Evolutionary conservation across 2,329 filamentous ascomycete species (phyloP), one percentile per base, ranked within the genome.

Genomic region (Sclerotinia nivalis): DNA sequence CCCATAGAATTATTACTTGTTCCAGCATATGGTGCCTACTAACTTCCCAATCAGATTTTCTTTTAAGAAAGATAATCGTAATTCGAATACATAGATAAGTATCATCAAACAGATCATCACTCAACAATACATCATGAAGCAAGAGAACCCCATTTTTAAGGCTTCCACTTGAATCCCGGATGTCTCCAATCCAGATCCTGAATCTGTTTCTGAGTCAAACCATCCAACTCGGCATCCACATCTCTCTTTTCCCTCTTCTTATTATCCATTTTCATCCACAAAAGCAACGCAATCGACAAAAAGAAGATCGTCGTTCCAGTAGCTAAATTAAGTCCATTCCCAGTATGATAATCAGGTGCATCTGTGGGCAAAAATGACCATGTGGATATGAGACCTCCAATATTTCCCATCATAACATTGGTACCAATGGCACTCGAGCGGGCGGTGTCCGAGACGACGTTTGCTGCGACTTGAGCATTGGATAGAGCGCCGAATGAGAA

Each of bases 381-480:
- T 0, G 87, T 89, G 1, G 86, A 84, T 70, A 91, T 84, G 47
- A 92, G 78, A 0, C 90, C 91, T 2, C 91, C 91, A n/a, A 92
- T 77, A 68, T 92, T 92, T 40, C 90, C 91, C 34, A 91, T 81
- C 89, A 92, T 92, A 75, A 92, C 88, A 67, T 87, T 88, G 0
- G 85, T 86, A 15, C 87, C 89, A 58, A 92, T 90, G 37, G 61
- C 61, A 25, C 61, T 85, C 13, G 87, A 87, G 20, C 90, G 84
- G 0, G 90, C 88, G 0, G 90, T 91, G 74, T 93, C 91, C 5
- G 87, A 88, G 10, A 92, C 85, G 0, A 93, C 89, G 73, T 92
- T 92, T 9, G 89, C 90, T 0, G 89, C 87, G 0, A 86, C 87
- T 69, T 92, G 85, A 0, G 89, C 89, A 72, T 90, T 91, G 73